Evolutionary conservation across 208 protist species (phyloP), one percentile per base, ranked within the genome.

Genomic region (Leishmania amazonensis): DNA sequence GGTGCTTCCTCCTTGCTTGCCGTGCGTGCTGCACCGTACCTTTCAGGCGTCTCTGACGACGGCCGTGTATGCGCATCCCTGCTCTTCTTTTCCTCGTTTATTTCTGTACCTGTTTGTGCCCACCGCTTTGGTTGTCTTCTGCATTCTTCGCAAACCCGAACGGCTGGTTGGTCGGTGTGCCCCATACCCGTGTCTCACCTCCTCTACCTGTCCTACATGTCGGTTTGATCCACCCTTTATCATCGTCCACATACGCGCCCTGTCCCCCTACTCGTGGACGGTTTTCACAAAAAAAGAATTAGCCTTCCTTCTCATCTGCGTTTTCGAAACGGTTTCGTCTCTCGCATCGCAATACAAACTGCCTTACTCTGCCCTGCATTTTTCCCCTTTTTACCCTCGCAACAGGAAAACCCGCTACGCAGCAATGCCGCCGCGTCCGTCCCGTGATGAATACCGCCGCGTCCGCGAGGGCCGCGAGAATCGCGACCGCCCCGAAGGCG

Each of bases 361-460:
- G 24, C 38, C 62, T 72, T 53, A n/a, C 60, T 40, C 42, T 40
- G n/a, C 45, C 64, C 60, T 31, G 24, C 49, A 45, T n/a, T 35
- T 60, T 38, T 15, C 47, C 47, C 38, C 28, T 40, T 21, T 13
- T 68, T 4, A 31, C 17, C 15, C 3, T 53, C 58, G 54, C 53
- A 73, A 49, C 28, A 24, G 74, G 13, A 47, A 24, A 73, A 13
- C 2, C 38, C 19, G 21, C 53, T 24, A 24, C 68, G 47, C 57
- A 58, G 87, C 62, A 28, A 93, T 92, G 88, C 86, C 89, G 6
- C 53, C 75, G 42, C 88, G 85, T 78, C 91, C 91, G 78, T 90
- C 91, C 72, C 89, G 88, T 83, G 89, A 92, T 17, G 93, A 96
- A 72, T 96, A 93, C 90, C 89, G 87, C 81, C 93, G 93, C 76